These are phyloP conservation scores for Ilex aquifolium DNA, from an alignment of 257 asterid genomes.

Conservation along the genomic window DNA sequence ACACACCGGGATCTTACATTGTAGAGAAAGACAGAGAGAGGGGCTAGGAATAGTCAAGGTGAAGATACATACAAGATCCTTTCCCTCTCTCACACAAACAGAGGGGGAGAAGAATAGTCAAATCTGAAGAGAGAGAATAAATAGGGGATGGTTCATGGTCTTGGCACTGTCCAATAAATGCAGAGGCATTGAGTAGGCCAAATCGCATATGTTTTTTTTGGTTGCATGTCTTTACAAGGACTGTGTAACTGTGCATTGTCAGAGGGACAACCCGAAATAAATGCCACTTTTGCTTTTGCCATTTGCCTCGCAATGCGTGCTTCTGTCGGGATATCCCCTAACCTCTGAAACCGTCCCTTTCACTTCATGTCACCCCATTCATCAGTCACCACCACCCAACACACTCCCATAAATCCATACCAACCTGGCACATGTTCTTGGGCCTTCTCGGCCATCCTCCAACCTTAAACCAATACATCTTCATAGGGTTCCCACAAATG, in stretches of 20 bases:
- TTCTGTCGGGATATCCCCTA: conserved; percentile 77
- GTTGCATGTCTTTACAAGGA: background rate
- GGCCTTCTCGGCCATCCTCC: background rate
- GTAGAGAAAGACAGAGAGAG: too few relatives aligned
- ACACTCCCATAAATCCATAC: background rate
- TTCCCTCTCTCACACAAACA: background rate
- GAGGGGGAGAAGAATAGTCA: background rate
- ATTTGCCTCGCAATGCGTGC: conserved; percentile 58
- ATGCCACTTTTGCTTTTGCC: conserved; percentile 45
- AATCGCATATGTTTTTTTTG: background rate
- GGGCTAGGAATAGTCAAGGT: background rate
- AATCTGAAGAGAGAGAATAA: background rate
- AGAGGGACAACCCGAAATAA: conserved; percentile 99
- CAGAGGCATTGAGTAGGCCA: background rate
- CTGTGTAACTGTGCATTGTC: conserved; percentile 9
- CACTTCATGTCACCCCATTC: conserved; percentile 11
- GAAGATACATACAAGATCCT: too few relatives aligned
- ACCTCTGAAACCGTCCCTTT: conserved; percentile 59
- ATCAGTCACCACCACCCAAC: background rate
- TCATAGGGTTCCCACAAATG: too few relatives aligned
- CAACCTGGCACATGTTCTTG: background rate
- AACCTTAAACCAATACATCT: too few relatives aligned
- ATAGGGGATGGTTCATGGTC: background rate
- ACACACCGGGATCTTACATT: background rate
- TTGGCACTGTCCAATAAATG: conserved; percentile 1